Percentiles rank a stretch among this genome's conserved stretches.
These are phyloP conservation scores for Talaromyces liani DNA, from an alignment of 495 filamentous ascomycete species.

Conservation along the genomic window DNA sequence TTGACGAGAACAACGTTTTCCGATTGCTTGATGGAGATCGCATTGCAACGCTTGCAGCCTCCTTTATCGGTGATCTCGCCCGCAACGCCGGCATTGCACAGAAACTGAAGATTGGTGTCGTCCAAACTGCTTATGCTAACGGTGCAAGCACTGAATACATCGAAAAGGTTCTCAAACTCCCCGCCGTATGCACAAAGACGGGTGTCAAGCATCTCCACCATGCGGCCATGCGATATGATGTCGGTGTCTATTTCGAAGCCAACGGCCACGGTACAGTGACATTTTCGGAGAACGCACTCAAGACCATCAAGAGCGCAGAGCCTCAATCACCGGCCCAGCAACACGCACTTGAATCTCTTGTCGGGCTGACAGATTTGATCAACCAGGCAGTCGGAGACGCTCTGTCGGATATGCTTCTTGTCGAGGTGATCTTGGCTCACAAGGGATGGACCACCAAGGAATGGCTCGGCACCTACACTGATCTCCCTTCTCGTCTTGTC, in stretches of 20 bases:
- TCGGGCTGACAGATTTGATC: constrained; percentile 77
- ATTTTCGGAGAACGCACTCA: constrained; percentile 76
- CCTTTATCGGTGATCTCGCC: constrained; percentile 86
- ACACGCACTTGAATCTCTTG: constrained; percentile 71
- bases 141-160: constrained; percentile 92
- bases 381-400: constrained; percentile 98
- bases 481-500: constrained; percentile 90
- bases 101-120: constrained; percentile 80
- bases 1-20: constrained; percentile 73
- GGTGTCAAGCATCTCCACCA: constrained; percentile 98
- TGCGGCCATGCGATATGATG: constrained; percentile 80
- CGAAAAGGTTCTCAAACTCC: constrained; percentile 76
- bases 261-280: constrained; percentile 97
- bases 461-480: constrained; percentile 91
- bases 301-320: constrained; percentile 64
- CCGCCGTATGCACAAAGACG: constrained; percentile 86
- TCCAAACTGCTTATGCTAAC: constrained; percentile 98
- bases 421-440: constrained; percentile 92
- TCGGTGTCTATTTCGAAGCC: constrained; percentile 97
- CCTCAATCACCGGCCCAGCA: constrained; percentile 90
- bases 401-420: constrained; percentile 89
- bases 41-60: constrained; percentile 88
- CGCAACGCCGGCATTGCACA: constrained; percentile 68
- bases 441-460: constrained; percentile 85
- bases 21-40: constrained; percentile 92